A percentile compares a stretch with the other conserved stretches of the same genome.
Evolutionary conservation across 805 yeast genomes (phyloP).

Genomic region (Kluyveromyces lactis): DNA sequence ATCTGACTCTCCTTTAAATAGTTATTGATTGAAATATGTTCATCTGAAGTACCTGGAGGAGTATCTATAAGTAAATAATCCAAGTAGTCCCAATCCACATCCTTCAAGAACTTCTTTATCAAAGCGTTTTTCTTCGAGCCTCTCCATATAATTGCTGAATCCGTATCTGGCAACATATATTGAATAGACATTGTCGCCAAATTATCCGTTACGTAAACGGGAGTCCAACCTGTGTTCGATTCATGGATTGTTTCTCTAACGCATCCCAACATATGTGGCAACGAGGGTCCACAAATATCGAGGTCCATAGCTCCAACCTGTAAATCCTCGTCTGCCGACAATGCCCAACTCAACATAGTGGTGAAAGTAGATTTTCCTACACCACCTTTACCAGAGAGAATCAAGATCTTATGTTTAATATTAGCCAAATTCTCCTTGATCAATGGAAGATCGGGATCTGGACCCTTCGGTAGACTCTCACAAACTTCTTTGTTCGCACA

Average conservation of each 20-base stretch:
- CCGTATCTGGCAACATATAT: constrained; percentile 87
- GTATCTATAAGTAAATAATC: constrained; percentile 91
- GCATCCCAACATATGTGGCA: constrained; percentile 92
- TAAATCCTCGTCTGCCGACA: constrained; percentile 69
- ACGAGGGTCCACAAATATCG: constrained; percentile 96
- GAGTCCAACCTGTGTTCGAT: constrained; percentile 92
- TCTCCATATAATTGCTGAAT: constrained; percentile 94
- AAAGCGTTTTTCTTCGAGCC: constrained; percentile 93
- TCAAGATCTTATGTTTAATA: constrained; percentile 75
- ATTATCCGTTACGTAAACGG: constrained; percentile 92
- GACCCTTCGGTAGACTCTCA: constrained; percentile 82
- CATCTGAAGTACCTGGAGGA: constrained; percentile 98
- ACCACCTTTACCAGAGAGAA: constrained; percentile 82
- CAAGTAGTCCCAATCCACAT: constrained; percentile 79
- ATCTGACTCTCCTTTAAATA: constrained; percentile 84
- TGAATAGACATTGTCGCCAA: constrained; percentile 93
- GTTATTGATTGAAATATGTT: constrained; percentile 82
- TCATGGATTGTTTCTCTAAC: constrained; percentile 79
- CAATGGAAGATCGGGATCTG: constrained; percentile 83
- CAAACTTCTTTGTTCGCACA: constrained; percentile 93
- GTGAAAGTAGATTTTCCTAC: constrained; percentile 97
- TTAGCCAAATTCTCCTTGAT: constrained; percentile 60
- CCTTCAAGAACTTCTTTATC: constrained; percentile 87
- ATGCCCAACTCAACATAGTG: constrained; percentile 92
- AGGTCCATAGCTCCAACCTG: constrained; percentile 97